Conservation (phyloP, 768 basidiomycete genomes). For the Leccinum disarticulatum region DNA sequence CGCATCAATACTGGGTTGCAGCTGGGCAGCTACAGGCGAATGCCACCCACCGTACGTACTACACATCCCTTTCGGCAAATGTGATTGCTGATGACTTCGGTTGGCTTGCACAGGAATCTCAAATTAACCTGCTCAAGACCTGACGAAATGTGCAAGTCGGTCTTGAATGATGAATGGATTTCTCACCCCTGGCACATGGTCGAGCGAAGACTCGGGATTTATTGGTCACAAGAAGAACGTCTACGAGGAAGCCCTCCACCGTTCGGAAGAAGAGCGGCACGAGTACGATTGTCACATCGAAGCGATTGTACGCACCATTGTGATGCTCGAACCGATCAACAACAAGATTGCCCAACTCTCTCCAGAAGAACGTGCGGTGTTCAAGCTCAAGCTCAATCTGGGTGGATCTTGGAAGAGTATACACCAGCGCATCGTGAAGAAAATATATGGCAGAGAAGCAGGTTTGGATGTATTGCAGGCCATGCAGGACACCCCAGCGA, state of each 20-base stretch:
- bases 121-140: constrained; percentile 92
- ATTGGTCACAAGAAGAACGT: constrained; percentile 90
- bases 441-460: constrained; percentile 89
- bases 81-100: constrained; percentile 1
- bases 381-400: constrained; percentile 87
- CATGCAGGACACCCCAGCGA: constrained; percentile 89
- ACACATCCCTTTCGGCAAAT: background rate
- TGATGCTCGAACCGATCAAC: constrained; percentile 86
- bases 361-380: constrained; percentile 73
- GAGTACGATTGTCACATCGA: constrained; percentile 99
- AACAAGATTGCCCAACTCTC: constrained; percentile 80
- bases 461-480: constrained; percentile 80
- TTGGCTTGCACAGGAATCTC: constrained; percentile 61
- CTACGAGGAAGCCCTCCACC: constrained; percentile 95
- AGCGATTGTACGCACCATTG: constrained; percentile 88
- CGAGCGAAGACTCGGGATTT: constrained; percentile 91
- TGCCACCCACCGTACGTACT: constrained; percentile 71
- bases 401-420: constrained; percentile 83
- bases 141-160: constrained; percentile 94
- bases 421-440: constrained; percentile 92
- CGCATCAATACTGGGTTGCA: constrained; percentile 67
- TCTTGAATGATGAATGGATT: constrained; percentile 98
- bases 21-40: constrained; percentile 87
- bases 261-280: constrained; percentile 96
- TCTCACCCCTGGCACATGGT: constrained; percentile 96